Evolutionary conservation across 139 green algal species (phyloP), one percentile per base, ranked within the genome.

Genomic region (Gonium pectorale): DNA sequence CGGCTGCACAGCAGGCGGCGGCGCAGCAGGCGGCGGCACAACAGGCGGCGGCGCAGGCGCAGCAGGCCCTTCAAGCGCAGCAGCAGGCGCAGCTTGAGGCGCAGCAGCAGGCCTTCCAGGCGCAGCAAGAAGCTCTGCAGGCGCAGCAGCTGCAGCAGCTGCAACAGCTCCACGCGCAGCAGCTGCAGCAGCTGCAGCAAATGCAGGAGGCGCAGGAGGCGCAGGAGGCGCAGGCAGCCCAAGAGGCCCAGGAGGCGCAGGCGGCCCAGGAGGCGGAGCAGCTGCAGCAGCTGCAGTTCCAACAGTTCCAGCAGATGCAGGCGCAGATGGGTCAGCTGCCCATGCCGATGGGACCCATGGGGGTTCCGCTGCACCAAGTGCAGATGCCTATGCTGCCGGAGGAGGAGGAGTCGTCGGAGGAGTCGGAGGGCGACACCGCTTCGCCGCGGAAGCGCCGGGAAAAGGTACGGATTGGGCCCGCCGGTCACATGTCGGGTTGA

Each of bases 381-480:
- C 37, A 43, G 13, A 46, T 79, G 73, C 31, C 31, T 21, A 80
- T 59, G 52, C 24, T 51, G 66, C 31, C 17, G 11, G 77, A 83
- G 11, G 77, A 83, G 43, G 77, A 83, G 29, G 60, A 73, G 31
- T 63, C 43, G n/a, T 70, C 77, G 24, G 62, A 73, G 8, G 77
- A 83, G 3, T 83, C 77, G 15, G 77, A 83, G 7, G 62, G 44
- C 43, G 77, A 83, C 22, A 74, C 44, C 11, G 35, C 43, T 0
- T 83, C 77, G 21, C 77, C 77, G 27, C 22, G 77, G 33, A 83
- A 83, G 62, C 60, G 77, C 6, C 41, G 77, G 5, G 77, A 83
- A 40, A 83, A 83, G 77, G 77, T 83, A 37, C n/a, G n/a, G n/a
- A n/a, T n/a, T n/a, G n/a, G n/a, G n/a, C n/a, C n/a, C n/a, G n/a